phyloP scores from a whole-genome alignment of 805 yeast species.

The Kregervanrija delftensis region DNA sequence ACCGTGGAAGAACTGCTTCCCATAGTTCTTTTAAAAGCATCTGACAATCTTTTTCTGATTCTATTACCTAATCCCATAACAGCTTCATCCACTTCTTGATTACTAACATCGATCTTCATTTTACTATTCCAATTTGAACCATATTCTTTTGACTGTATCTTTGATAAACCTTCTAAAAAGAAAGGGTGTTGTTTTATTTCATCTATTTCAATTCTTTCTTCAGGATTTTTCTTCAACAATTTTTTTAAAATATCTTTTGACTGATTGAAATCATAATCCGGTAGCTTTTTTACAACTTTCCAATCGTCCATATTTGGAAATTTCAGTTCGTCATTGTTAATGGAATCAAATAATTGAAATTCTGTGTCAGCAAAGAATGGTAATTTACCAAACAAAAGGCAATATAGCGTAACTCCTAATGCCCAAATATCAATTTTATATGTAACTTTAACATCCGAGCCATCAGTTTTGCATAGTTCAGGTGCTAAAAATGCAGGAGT shows the following conservation, averaged over 20 bases:
- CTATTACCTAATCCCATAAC: constrained; percentile 75
- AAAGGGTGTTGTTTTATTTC: constrained; percentile 79
- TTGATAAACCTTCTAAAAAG: constrained; percentile 25
- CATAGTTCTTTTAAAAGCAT: constrained; percentile 25
- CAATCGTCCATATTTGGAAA: constrained; percentile 43
- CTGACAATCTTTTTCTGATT: constrained; percentile 44
- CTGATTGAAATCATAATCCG: constrained; percentile 25
- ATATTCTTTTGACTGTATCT: constrained; percentile 23
- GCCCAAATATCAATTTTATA: constrained; percentile 97
- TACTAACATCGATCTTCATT: constrained; percentile 50
- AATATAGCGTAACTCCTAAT: constrained; percentile 83
- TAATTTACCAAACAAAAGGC: constrained; percentile 77
- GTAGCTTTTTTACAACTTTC: constrained; percentile 19
- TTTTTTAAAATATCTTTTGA: constrained; percentile 54
- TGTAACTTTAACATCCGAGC: constrained; percentile 48
- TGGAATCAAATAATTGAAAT: constrained; percentile 77
- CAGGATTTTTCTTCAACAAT: constrained; percentile 66
- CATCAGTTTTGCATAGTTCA: constrained; percentile 70
- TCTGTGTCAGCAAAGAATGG: constrained; percentile 89
- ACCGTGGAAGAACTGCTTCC: too few relatives aligned
- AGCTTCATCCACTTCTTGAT: constrained; percentile 68
- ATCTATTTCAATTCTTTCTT: constrained; percentile 55
- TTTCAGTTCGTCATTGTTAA: constrained; percentile 51
- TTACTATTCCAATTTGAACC: constrained; percentile 22
- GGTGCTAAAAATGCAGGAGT: constrained; percentile 97